A percentile compares a stretch with the other conserved stretches of the same genome.
Conservation (phyloP, 2,329 filamentous ascomycete species). For the Aurifilum marmelostoma region DNA sequence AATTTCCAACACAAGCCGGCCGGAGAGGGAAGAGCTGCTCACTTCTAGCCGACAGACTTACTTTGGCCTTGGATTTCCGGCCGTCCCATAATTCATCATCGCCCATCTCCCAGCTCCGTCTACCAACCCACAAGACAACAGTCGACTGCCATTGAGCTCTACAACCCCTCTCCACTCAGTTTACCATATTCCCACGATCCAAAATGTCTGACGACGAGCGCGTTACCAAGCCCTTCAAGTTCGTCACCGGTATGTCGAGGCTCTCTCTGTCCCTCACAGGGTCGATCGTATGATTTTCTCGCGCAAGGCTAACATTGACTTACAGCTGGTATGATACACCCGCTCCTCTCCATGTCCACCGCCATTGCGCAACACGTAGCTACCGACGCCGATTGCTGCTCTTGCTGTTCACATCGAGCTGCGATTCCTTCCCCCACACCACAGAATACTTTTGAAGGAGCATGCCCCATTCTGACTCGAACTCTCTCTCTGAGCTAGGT, state of each 20-base stretch:
- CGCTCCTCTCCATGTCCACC: conserved; percentile 6
- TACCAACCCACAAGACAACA: conserved; percentile 28
- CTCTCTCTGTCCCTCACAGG: conserved; percentile 30
- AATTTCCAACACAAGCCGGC: conserved; percentile 24
- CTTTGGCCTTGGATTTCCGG: conserved; percentile 21
- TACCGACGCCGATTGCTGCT: neutral
- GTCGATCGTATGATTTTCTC: conserved; percentile 34
- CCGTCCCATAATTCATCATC: conserved; percentile 27
- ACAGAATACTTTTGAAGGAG: conserved; percentile 34
- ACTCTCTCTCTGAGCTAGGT: conserved; percentile 58
- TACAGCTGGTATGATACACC: conserved; percentile 35
- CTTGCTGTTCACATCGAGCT: conserved; percentile 3
- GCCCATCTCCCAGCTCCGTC: conserved; percentile 33
- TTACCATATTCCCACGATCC: conserved; percentile 47
- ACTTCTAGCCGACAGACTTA: conserved; percentile 3
- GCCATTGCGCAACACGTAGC: conserved; percentile 13
- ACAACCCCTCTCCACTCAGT: conserved; percentile 36
- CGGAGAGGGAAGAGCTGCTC: conserved; percentile 3
- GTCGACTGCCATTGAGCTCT: conserved; percentile 39
- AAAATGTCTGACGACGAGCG: conserved; percentile 91
- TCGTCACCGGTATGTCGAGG: conserved; percentile 86
- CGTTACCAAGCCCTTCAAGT: conserved; percentile 99
- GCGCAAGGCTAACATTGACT: conserved; percentile 33
- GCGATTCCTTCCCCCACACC: neutral
- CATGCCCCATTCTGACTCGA: conserved; percentile 34